Evolutionary conservation across 306 rosid genomes (phyloP), one percentile per base, ranked within the genome.

Genomic region (Acacia confusa): DNA sequence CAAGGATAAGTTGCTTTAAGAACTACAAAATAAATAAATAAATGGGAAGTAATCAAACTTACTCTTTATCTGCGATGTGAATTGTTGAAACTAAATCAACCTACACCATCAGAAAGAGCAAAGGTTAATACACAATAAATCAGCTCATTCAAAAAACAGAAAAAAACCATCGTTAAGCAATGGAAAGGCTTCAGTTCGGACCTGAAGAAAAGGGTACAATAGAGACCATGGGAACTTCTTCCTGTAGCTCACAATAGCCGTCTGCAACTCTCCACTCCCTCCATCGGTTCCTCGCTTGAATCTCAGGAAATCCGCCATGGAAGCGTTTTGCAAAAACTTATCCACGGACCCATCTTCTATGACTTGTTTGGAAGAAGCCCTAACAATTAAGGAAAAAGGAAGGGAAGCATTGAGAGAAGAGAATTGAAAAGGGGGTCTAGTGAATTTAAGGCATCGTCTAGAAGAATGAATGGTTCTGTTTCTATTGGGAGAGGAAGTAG

Each of bases 31-130:
- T 28, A 32, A 16, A 30, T 17, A 16, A 44, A 78, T 70, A 77
- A 58, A 24, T 2, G 52, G 38, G 24, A 74, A 55, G 55, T 12
- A 70, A 75, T 82, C 98, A 70, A 75, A 83, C 98, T 63, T 88
- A 95, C 99, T 92, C 93, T 87, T 92, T 88, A 85, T 95, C 99
- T 30, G 94, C 99, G 47, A 95, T 95, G 78, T 95, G 99, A 92
- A 95, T 92, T 43, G 99, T 95, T 6, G 99, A 95, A 75, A 95
- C 92, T 94, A 95, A 88, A 88, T 95, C 99, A 81, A 95, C 99
- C 99, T 95, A 82, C 83, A 91, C 60, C 41, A 86, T 30, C 84
- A 82, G 43, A 86, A 30, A 69, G 48, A 55, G 50, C 63, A 82
- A 11, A 82, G 61, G 34, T 61, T 17, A 28, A 81, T 13, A 82